phyloP scores from a whole-genome alignment of 306 rosid genomes.

The Corylus avellana region DNA sequence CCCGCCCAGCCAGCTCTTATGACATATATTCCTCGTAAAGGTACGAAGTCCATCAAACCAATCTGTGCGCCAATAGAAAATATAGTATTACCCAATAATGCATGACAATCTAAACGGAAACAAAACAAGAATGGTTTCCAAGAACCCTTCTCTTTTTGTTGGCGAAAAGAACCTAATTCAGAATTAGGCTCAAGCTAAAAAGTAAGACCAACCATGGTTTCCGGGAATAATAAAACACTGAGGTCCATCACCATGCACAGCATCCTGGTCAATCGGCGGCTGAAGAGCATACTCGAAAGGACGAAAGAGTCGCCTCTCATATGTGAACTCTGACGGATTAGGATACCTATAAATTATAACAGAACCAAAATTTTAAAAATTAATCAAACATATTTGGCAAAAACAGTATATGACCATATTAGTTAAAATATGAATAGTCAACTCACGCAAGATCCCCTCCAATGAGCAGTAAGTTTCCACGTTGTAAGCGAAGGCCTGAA shows the following conservation, averaged over 20 bases:
- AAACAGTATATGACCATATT: too few relatives aligned
- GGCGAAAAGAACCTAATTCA: too few relatives aligned
- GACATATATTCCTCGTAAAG: slow-evolving; percentile 86
- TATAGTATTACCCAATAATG: not conserved
- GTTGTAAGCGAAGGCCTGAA: slow-evolving; percentile 50
- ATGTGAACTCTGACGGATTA: slow-evolving; percentile 85
- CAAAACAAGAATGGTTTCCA: too few relatives aligned
- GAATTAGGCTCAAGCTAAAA: too few relatives aligned
- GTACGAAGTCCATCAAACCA: slow-evolving; percentile 99
- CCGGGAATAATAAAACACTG: slow-evolving; percentile 92
- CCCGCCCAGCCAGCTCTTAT: slow-evolving; percentile 96
- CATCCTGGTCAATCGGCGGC: slow-evolving; percentile 49
- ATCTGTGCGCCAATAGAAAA: slow-evolving; percentile 49
- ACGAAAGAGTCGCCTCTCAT: slow-evolving; percentile 79
- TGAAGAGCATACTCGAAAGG: slow-evolving; percentile 93
- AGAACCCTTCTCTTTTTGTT: too few relatives aligned
- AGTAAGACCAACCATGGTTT: slow-evolving; percentile 76
- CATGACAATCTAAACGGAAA: not conserved
- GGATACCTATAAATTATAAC: slow-evolving; percentile 59
- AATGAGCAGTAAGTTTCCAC: slow-evolving; percentile 79
- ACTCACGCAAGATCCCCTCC: slow-evolving; percentile 99
- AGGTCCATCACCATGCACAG: slow-evolving; percentile 44
- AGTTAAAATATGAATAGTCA: slow-evolving; percentile 5
- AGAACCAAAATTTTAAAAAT: too few relatives aligned
- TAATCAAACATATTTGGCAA: too few relatives aligned